phyloP scores from a whole-genome alignment of 768 basidiomycete genomes.

The Russula sp. region DNA sequence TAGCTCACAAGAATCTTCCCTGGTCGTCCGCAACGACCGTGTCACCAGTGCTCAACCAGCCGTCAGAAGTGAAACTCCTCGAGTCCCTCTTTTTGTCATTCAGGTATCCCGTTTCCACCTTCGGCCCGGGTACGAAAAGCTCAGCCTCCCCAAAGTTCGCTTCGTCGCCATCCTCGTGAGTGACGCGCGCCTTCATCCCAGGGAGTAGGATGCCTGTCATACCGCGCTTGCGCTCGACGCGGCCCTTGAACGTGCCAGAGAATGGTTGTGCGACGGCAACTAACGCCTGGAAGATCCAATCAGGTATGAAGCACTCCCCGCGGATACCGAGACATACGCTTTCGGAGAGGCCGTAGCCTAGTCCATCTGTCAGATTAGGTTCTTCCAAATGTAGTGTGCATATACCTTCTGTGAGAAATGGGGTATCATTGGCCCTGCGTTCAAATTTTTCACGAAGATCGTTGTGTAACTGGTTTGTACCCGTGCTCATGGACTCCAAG shows the following conservation, averaged over 20 bases:
- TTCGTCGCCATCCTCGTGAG: constrained; percentile 48
- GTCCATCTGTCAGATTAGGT: not conserved
- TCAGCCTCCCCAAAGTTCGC: constrained; percentile 51
- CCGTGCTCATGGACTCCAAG: not conserved
- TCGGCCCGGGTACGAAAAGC: constrained; percentile 49
- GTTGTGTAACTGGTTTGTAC: not conserved
- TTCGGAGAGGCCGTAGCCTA: constrained; percentile 48
- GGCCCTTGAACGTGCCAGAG: constrained; percentile 1
- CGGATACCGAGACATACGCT: not conserved
- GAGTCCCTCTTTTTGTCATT: constrained; percentile 59
- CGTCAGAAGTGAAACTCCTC: not conserved
- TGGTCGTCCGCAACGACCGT: constrained; percentile 50
- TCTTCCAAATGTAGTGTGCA: not conserved
- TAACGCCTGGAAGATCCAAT: not conserved
- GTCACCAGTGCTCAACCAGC: constrained; percentile 40
- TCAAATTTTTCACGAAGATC: not conserved
- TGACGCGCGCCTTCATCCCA: constrained; percentile 51
- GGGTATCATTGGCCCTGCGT: not conserved
- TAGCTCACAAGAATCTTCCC: constrained; percentile 51
- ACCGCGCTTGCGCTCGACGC: constrained; percentile 27
- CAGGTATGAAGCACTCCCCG: not conserved
- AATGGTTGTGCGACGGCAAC: constrained; percentile 5
- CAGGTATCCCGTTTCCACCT: constrained; percentile 58
- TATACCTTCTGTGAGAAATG: constrained; percentile 1
- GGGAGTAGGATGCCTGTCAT: constrained; percentile 53